Conservation (phyloP, 2,329 filamentous ascomycete species). For the Zarea fungicola region DNA sequence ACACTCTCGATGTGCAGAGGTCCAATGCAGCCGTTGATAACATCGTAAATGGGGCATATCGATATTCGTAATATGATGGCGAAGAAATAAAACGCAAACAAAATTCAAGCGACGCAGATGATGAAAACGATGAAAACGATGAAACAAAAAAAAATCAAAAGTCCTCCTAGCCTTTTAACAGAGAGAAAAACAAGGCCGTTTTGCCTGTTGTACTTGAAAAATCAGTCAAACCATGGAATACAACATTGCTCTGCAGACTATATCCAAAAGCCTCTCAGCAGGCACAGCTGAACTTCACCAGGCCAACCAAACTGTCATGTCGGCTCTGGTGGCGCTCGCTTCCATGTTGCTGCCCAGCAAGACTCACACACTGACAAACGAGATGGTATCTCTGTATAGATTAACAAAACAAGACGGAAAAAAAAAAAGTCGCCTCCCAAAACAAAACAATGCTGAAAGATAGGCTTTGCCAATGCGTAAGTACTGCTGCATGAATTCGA, state of each 20-base stretch:
- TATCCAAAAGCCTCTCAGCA: no score
- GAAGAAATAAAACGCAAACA: conserved; percentile 3
- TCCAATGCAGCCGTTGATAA: not conserved
- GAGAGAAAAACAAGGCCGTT: no score
- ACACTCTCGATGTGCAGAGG: no score
- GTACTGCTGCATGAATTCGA: not conserved
- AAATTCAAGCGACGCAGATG: not conserved
- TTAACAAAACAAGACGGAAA: conserved; percentile 3
- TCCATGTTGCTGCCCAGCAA: not conserved
- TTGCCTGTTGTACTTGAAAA: no score
- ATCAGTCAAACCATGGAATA: no score
- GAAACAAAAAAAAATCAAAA: not conserved
- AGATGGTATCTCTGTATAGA: not conserved
- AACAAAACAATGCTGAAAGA: conserved; percentile 5
- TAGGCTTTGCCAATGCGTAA: not conserved
- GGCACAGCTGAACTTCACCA: no score
- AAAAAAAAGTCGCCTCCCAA: no score
- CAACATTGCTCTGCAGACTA: no score
- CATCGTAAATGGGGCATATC: conserved; percentile 10
- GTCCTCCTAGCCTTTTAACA: no score
- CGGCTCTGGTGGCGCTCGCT: no score
- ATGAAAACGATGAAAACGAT: no score
- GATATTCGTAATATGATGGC: conserved; percentile 9
- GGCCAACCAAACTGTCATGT: no score
- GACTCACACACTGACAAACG: not conserved